Base-by-base conservation (phyloP, 768 basidiomycete genomes). In the Postia placenta region DNA sequence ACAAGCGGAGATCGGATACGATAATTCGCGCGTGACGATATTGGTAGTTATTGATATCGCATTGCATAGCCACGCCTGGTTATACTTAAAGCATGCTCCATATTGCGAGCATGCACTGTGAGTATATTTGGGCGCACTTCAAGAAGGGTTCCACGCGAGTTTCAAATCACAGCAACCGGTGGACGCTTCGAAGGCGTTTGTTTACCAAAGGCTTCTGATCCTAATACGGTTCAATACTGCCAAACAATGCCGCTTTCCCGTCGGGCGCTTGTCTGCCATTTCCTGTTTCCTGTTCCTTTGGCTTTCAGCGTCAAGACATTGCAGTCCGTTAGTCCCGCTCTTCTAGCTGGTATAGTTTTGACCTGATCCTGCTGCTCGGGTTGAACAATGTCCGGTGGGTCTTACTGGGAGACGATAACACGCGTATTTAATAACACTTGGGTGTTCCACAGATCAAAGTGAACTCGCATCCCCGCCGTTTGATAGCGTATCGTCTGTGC, bases 401-500 rank as follows among this genome's bases (percentile, higher is more conserved):
- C n/a, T n/a, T n/a, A n/a, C n/a, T n/a, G n/a, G n/a, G n/a, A n/a
- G n/a, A n/a, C n/a, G n/a, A 45, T 35, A 30, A 9, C 17, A 9
- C 7, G 25, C 9, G 25, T 11, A 33, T 7, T 33, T 15, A 7
- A 17, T 17, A 9, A 22, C 38, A 6, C 38, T 39, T 33, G 17
- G 22, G 3, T 35, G 42, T 45, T n/a, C 14, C 22, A 20, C 42
- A 65, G 61, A 65, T 39, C 63, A 75, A 56, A 51, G 67, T 6
- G 77, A 77, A 54, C 61, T 84, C 27, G 68, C 73, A 5, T 81
- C 83, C 0, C 82, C 90, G 0, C 92, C 92, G 0, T 85, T 90
- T 57, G 92, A 96, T 68, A 87, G 86, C 57, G 78, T 95, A 43
- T 87, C 91, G 2, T 75, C 81, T 33, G 69, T 97, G 24, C 75